A percentile compares a stretch with the other conserved stretches of the same genome.
Evolutionary conservation across 345 rosid species (phyloP).

Genomic region (Moringa oleifera): DNA sequence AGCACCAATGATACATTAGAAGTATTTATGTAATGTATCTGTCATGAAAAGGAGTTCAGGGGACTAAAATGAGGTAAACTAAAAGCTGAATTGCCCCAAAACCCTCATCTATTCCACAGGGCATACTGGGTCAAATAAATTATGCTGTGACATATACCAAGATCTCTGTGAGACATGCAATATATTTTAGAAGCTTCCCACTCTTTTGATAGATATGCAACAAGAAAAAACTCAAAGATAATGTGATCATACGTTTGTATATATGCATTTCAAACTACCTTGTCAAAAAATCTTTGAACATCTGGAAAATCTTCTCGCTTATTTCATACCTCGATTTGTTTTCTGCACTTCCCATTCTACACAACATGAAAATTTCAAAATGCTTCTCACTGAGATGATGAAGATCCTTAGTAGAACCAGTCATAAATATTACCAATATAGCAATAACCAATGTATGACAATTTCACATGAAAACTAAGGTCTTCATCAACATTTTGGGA

Average conservation of each 20-base stretch:
- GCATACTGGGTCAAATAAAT: too few relatives aligned
- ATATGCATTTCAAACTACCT: conserved; percentile 25
- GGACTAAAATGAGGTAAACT: too few relatives aligned
- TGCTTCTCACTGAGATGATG: neutral
- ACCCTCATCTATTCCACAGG: too few relatives aligned
- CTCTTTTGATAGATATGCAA: too few relatives aligned
- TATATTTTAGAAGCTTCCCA: too few relatives aligned
- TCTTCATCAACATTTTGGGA: too few relatives aligned
- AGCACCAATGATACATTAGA: too few relatives aligned
- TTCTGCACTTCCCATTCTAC: conserved; percentile 20
- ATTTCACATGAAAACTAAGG: neutral
- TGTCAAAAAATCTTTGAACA: conserved; percentile 45
- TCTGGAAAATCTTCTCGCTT: conserved; percentile 25
- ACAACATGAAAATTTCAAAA: conserved; percentile 3
- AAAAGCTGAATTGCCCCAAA: neutral
- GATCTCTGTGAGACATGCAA: too few relatives aligned
- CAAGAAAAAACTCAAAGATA: neutral
- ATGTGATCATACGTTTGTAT: neutral
- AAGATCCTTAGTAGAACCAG: neutral
- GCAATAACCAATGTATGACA: neutral
- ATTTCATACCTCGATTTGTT: conserved; percentile 22
- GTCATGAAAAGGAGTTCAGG: too few relatives aligned
- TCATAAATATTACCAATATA: neutral
- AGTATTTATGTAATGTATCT: too few relatives aligned
- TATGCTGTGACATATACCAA: too few relatives aligned